phyloP scores from a whole-genome alignment of 2,329 filamentous ascomycete species.

The Emmonsia crescens region DNA sequence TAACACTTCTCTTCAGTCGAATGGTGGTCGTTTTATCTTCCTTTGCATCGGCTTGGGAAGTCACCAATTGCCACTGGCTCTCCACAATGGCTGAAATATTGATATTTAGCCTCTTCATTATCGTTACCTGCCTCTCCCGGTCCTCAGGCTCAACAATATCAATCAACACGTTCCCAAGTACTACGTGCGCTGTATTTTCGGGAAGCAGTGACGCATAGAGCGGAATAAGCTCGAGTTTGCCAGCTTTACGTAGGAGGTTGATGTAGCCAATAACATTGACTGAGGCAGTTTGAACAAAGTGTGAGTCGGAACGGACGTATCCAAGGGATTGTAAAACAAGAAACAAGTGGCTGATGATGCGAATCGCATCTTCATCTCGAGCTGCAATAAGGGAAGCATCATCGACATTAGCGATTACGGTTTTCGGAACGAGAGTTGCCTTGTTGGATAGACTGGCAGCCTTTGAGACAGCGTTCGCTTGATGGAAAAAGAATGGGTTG shows the following conservation, averaged over 20 bases:
- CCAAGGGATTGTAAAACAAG: constrained; percentile 54
- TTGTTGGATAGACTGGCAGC: constrained; percentile 20
- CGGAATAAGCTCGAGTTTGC: constrained; percentile 68
- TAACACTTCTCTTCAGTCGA: constrained; percentile 36
- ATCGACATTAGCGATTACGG: constrained; percentile 36
- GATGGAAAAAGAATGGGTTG: constrained; percentile 30
- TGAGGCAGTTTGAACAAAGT: constrained; percentile 52
- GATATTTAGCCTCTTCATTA: constrained; percentile 66
- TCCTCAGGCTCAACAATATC: constrained; percentile 56
- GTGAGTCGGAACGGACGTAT: constrained; percentile 37
- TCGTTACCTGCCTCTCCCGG: constrained; percentile 56
- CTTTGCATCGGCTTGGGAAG: constrained; percentile 24
- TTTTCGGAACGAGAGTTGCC: constrained; percentile 25
- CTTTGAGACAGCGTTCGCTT: constrained; percentile 33
- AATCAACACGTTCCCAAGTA: constrained; percentile 66
- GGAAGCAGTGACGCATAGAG: constrained; percentile 76
- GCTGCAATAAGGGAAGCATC: constrained; percentile 36
- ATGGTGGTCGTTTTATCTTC: constrained; percentile 22
- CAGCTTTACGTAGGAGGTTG: constrained; percentile 60
- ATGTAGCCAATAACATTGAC: constrained; percentile 68
- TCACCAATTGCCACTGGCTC: constrained; percentile 47
- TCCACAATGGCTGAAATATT: constrained; percentile 63
- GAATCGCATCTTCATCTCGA: constrained; percentile 48
- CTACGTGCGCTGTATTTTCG: constrained; percentile 52
- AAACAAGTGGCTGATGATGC: constrained; percentile 57